Evolutionary conservation across 139 green algal genomes (phyloP), one percentile per base, ranked within the genome.

Genomic region (Medakamo hakoo): DNA sequence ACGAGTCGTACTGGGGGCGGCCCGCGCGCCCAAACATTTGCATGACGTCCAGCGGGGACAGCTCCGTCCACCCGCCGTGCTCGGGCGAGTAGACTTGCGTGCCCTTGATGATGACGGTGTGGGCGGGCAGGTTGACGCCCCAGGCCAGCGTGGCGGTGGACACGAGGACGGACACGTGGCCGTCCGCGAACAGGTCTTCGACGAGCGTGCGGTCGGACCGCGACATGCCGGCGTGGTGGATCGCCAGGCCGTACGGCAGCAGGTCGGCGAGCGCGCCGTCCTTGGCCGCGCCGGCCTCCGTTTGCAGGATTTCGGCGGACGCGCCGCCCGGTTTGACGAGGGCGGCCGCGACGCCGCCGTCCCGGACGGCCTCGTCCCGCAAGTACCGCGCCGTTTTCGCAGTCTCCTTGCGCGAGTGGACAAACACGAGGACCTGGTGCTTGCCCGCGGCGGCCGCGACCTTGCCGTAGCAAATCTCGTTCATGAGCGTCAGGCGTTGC

Each of bases 101-200:
- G 69, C 92, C 92, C 77, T 98, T 98, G 86, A 98, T 98, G 76
- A 98, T 95, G 63, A 98, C 92, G 3, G 85, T 97, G 79, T 98
- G 92, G 0, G 92, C 92, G 4, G 92, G 92, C 68, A 98, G 86
- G 81, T 98, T 98, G 48, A 98, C 92, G 31, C 92, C 92, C 92
- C 92, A 98, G 9, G 92, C 92, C 57, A 98, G 79, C 1, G 92
- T 98, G 58, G 93, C 93, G 27, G 92, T 98, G 1, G 88, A 96
- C 55, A 98, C 91, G 28, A 98, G 76, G 66, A 97, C 89, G 77
- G 90, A 81, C 52, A 98, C 83, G 72, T 97, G 88, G 16, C 89
- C 87, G 30, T 97, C 93, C 21, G 82, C 82, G 77, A 98, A 98
- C 49, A 98, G 82, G 57, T 98, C 93, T 70, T 98, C 92, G 63